Evolutionary conservation across 73 alveolate species (phyloP).

Genomic region (Paramecium octaurelia): DNA sequence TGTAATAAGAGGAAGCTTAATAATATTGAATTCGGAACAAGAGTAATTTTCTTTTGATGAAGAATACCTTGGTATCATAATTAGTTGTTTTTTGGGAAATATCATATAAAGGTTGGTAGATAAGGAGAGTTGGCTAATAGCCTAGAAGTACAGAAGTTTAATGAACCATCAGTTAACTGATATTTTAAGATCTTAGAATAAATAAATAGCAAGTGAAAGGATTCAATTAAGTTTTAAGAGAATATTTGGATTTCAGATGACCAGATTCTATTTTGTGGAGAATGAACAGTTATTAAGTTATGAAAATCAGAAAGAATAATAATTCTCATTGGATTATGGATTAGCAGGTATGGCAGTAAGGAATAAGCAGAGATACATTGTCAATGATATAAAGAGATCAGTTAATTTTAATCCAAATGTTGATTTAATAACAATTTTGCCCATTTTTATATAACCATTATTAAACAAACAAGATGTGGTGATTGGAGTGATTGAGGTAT

Average conservation of each 20-base stretch:
- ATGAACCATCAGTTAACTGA: slow-evolving; percentile 5
- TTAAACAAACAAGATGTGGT: slow-evolving; percentile 8
- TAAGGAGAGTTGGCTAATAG: background rate
- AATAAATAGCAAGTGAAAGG: background rate
- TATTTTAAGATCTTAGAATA: slow-evolving; percentile 2
- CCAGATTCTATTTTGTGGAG: slow-evolving; percentile 41
- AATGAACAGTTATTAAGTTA: slow-evolving; percentile 1
- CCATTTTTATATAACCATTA: slow-evolving; percentile 50
- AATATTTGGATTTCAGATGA: slow-evolving; percentile 32
- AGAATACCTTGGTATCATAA: slow-evolving; percentile 56
- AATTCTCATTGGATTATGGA: slow-evolving; percentile 40
- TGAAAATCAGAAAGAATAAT: background rate
- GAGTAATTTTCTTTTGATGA: slow-evolving; percentile 60
- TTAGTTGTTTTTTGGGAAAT: background rate
- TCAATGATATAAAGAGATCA: slow-evolving; percentile 51
- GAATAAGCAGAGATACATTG: slow-evolving; percentile 19
- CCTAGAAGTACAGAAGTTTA: slow-evolving; percentile 1
- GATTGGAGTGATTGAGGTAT: slow-evolving; percentile 41
- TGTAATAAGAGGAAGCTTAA: slow-evolving; percentile 19
- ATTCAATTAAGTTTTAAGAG: background rate
- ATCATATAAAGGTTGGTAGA: background rate
- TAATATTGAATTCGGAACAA: slow-evolving; percentile 31
- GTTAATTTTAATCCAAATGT: slow-evolving; percentile 34
- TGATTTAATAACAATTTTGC: slow-evolving; percentile 46
- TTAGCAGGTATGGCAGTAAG: slow-evolving; percentile 56